Evolutionary conservation across 306 rosid genomes (phyloP).

Genomic region (Malus sieversii): DNA sequence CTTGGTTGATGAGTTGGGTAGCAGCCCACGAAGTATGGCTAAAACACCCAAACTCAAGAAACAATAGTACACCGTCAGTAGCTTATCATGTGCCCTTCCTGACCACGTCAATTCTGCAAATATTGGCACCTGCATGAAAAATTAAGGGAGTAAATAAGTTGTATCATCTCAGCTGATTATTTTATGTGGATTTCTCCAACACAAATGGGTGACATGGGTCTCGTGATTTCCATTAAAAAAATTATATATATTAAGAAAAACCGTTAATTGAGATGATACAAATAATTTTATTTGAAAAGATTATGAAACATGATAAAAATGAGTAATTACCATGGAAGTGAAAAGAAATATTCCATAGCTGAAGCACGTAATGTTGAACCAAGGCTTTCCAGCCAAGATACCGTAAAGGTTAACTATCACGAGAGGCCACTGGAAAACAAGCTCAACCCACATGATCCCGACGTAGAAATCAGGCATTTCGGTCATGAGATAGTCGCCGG

Average conservation of each 20-base stretch:
- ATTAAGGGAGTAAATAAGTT: background rate
- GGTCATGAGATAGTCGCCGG: slow-evolving; percentile 4
- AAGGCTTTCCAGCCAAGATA: background rate
- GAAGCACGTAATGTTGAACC: slow-evolving; percentile 9
- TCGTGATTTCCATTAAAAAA: too few relatives aligned
- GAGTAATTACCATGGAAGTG: background rate
- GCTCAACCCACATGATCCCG: slow-evolving; percentile 18
- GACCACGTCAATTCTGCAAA: slow-evolving; percentile 8
- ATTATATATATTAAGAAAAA: too few relatives aligned
- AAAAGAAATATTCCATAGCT: slow-evolving; percentile 12
- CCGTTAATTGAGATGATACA: background rate
- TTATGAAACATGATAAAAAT: background rate
- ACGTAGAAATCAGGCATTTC: slow-evolving; percentile 12
- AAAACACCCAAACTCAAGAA: slow-evolving; percentile 12
- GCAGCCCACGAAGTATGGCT: slow-evolving; percentile 9
- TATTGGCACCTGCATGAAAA: slow-evolving; percentile 8
- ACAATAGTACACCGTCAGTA: slow-evolving; percentile 5
- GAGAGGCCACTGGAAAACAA: slow-evolving; percentile 13
- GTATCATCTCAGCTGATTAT: background rate
- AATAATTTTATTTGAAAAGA: background rate
- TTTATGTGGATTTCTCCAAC: background rate
- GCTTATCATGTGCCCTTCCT: slow-evolving; percentile 7
- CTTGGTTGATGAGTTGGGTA: background rate
- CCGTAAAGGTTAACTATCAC: slow-evolving; percentile 8
- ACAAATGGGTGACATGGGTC: background rate